Evolutionary conservation across 768 basidiomycete species (phyloP).

Genomic region (Glaciozyma martinii): DNA sequence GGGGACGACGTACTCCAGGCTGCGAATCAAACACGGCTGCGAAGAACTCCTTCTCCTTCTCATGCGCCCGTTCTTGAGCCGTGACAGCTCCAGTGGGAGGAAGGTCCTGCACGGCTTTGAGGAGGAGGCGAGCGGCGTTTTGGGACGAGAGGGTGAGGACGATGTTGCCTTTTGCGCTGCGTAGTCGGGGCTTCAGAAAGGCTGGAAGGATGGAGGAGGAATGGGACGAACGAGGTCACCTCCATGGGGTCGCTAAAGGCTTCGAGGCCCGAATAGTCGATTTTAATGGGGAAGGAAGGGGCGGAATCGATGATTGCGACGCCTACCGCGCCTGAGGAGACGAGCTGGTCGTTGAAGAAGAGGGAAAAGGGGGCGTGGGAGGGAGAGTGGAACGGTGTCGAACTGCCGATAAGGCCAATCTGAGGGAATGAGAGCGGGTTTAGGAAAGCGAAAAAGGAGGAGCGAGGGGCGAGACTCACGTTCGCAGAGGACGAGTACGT

Average conservation of each 20-base stretch:
- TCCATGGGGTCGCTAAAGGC: conserved; percentile 1
- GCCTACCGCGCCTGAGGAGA: conserved; percentile 16
- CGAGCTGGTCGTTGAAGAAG: not conserved
- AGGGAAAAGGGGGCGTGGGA: conserved; percentile 11
- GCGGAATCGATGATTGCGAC: conserved; percentile 12
- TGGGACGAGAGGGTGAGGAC: conserved; percentile 17
- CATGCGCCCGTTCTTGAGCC: conserved; percentile 1
- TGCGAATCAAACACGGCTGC: conserved; percentile 12
- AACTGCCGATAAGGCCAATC: conserved; percentile 21
- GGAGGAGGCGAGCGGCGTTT: conserved; percentile 24
- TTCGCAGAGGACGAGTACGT: conserved; percentile 2
- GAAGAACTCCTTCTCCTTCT: conserved; percentile 30
- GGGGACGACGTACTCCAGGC: not conserved
- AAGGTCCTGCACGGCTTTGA: conserved; percentile 20
- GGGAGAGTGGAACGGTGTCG: conserved; percentile 23
- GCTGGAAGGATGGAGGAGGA: not conserved
- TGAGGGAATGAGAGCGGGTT: not conserved
- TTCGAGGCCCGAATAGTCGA: conserved; percentile 13
- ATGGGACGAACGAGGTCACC: conserved; percentile 15
- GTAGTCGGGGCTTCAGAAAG: not conserved
- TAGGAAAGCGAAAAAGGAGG: not conserved
- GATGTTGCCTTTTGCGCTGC: conserved; percentile 27
- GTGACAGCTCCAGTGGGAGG: not conserved
- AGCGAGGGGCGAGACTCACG: conserved; percentile 1
- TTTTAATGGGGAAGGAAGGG: not conserved